Evolutionary conservation across 2,329 filamentous ascomycete species (phyloP).

Genomic region (Claviceps citrina): DNA sequence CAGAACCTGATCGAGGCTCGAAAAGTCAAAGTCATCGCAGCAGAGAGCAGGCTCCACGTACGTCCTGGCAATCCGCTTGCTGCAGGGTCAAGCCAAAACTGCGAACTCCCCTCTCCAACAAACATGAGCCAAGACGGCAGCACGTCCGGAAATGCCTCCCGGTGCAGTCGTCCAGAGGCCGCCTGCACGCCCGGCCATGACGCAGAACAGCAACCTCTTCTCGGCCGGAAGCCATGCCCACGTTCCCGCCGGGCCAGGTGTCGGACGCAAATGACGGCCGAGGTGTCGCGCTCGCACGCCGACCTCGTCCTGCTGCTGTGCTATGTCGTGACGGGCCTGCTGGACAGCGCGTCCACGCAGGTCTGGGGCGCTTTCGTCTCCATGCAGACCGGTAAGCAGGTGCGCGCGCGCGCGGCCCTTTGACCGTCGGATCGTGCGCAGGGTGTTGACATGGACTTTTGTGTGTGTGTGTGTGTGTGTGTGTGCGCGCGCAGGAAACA

Average conservation of each 20-base stretch:
- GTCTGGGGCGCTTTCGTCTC: conserved; percentile 70
- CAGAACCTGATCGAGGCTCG: too few species aligned
- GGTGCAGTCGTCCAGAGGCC: neutral
- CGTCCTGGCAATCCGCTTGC: too few species aligned
- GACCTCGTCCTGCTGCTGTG: conserved; percentile 56
- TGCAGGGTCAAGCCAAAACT: too few species aligned
- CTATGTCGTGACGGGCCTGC: conserved; percentile 62
- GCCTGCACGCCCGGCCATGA: neutral
- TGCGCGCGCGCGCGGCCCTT: too few species aligned
- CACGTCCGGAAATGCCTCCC: neutral
- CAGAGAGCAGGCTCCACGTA: too few species aligned
- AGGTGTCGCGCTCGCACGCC: conserved; percentile 46
- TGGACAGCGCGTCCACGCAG: conserved; percentile 61
- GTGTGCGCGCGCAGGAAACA: too few species aligned
- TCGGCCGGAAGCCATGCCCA: conserved; percentile 9
- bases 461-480: too few species aligned
- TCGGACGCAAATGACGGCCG: conserved; percentile 21
- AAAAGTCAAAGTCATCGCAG: too few species aligned
- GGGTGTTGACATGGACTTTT: too few species aligned
- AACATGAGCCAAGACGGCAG: conserved; percentile 9
- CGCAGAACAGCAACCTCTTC: conserved; percentile 19
- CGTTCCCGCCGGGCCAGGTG: conserved; percentile 12
- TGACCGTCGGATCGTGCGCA: too few species aligned
- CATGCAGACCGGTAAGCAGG: conserved; percentile 57
- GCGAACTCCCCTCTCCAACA: too few species aligned